A percentile compares a stretch with the other conserved stretches of the same genome.
These are phyloP conservation scores for Psidium guajava DNA, from an alignment of 345 rosid genomes.

Conservation along the genomic window DNA sequence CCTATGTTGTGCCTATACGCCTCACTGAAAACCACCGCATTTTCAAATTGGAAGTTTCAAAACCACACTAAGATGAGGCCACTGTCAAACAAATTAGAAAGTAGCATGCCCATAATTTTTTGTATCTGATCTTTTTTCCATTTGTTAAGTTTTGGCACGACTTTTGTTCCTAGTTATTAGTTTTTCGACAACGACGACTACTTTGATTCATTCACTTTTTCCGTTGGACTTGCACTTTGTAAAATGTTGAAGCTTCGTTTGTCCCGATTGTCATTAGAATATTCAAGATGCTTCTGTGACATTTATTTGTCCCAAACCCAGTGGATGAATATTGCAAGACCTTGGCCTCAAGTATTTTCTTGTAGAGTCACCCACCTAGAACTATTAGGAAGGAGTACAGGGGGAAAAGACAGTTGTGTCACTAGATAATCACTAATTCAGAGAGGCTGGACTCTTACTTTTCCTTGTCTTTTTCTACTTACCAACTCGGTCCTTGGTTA, in stretches of 20 bases:
- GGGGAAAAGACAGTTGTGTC: background rate
- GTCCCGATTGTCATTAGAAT: background rate
- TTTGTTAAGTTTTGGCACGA: background rate
- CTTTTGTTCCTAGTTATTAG: background rate
- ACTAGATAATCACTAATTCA: background rate
- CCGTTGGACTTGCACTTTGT: background rate
- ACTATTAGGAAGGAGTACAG: background rate
- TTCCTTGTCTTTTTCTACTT: background rate
- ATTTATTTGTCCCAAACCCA: background rate
- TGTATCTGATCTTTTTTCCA: background rate
- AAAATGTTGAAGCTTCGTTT: background rate
- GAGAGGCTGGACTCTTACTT: background rate
- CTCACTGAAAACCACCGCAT: background rate
- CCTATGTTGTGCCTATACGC: background rate
- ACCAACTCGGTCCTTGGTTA: background rate
- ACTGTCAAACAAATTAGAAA: background rate
- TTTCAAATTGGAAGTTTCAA: background rate
- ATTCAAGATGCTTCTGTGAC: background rate
- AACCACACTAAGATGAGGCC: background rate
- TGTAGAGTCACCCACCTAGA: background rate
- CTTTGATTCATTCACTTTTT: background rate
- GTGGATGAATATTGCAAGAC: background rate
- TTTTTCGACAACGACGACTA: background rate
- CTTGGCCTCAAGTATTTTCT: background rate
- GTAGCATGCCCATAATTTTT: background rate